Percentiles rank a stretch among this genome's conserved stretches.
Conservation (phyloP, 2,329 filamentous ascomycete species). For the Botrytis elliptica region DNA sequence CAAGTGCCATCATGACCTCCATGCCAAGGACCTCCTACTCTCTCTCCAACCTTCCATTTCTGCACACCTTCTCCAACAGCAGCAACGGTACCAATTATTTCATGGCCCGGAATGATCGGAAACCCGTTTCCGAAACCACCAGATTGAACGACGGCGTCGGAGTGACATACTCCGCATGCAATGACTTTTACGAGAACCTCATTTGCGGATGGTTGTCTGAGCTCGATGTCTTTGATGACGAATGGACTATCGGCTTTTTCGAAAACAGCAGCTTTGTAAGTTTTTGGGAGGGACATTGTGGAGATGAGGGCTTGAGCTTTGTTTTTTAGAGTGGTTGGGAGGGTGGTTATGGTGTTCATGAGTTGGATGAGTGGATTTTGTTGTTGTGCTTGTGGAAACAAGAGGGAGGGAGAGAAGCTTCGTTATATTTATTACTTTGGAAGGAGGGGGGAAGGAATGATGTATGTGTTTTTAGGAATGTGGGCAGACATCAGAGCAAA, state of each 20-base stretch:
- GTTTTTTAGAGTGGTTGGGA: not conserved
- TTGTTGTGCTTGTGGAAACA: not conserved
- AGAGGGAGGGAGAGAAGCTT: not conserved
- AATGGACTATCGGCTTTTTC: conserved; percentile 52
- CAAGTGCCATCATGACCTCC: conserved; percentile 61
- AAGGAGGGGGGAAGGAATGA: not conserved
- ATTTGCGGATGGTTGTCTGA: conserved; percentile 54
- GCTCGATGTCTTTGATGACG: conserved; percentile 56
- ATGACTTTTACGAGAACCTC: conserved; percentile 69
- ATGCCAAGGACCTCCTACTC: conserved; percentile 68
- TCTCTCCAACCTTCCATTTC: conserved; percentile 61
- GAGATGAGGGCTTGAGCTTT: conserved; percentile 8
- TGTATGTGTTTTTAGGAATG: not conserved
- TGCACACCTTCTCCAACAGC: conserved; percentile 57
- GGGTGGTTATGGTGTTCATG: not conserved
- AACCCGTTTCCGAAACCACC: conserved; percentile 56
- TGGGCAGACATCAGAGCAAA: not conserved
- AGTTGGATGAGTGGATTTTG: not conserved
- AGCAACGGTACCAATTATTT: conserved; percentile 66
- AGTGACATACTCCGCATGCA: conserved; percentile 71
- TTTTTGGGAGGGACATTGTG: conserved; percentile 53
- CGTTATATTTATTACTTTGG: not conserved
- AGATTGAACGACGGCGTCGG: conserved; percentile 49
- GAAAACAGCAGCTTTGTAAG: conserved; percentile 65
- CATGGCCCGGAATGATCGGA: conserved; percentile 67